Evolutionary conservation across 1,284 basidiomycete genomes (phyloP), one percentile per base, ranked within the genome.

Genomic region (Austropuccinia psidii): DNA sequence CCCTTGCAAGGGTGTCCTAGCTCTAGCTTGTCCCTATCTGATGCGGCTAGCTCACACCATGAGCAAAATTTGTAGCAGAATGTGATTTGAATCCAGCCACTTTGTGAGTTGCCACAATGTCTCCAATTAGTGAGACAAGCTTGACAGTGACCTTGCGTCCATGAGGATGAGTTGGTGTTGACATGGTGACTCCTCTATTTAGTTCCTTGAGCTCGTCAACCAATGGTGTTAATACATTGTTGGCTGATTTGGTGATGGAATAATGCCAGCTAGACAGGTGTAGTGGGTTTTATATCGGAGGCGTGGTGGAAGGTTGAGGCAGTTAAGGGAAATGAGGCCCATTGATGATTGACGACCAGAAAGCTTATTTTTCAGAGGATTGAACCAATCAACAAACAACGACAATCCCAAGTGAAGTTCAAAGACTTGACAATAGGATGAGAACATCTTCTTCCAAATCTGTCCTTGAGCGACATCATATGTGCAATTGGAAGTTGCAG

Each of bases 61-160:
- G 37, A 66, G 19, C 27, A 66, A 17, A 54, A 33, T 19, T 24
- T 35, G 11, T 66, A n/a, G 21, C 54, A 27, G 35, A 45, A 31
- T 69, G 66, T 4, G 66, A 69, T 24, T 29, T 27, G 24, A 69
- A 69, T 35, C 52, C 66, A 5, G 54, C 66, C 7, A 69, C 39
- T 37, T 69, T 69, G 39, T 69, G 66, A 4, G 50, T 69, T 58
- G 66, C 52, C 1, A 37, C 66, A 4, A 69, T 69, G 33, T 69
- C 39, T 15, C 66, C 54, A 43, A 43, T 47, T 5, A 69, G 21
- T 17, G 27, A 15, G 8, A 19, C 19, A 1, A 69, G 21, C 24
- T 54, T 37, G 4, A 43, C 24, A 3, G 9, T 33, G 0, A 69
- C 52, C 17, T 39, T 58, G 1, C 27, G 1, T 1, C 66, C 66